Evolutionary conservation across 257 asterid genomes (phyloP).

Genomic region (Solanum etuberosum): DNA sequence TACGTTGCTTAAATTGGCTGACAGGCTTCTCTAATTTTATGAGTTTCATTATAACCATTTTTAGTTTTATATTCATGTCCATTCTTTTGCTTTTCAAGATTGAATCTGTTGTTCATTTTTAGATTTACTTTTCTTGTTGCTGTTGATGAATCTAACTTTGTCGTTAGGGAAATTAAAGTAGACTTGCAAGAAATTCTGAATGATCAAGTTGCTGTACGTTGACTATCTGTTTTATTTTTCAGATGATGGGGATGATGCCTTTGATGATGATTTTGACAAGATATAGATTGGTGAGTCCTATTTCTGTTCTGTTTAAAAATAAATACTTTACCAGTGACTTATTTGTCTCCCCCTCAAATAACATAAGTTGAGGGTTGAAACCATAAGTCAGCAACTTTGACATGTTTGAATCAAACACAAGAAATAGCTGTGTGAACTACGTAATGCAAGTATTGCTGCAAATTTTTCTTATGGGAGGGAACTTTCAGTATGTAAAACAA

Average conservation of each 20-base stretch:
- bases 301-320: not conserved
- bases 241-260: slow-evolving; percentile 66
- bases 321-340: not conserved
- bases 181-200: not conserved
- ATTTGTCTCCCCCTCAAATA: not conserved
- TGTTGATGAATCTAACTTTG: not conserved
- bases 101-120: not conserved
- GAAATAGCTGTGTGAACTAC: not conserved
- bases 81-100: not conserved
- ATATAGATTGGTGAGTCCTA: slow-evolving; percentile 37
- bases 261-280: slow-evolving; percentile 86
- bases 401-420: not conserved
- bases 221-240: slow-evolving; percentile 13
- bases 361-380: not conserved
- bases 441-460: not conserved
- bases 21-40: not conserved
- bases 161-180: not conserved
- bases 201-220: not conserved
- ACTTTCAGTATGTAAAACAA: not conserved
- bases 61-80: not conserved
- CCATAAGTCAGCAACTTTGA: not conserved
- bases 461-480: not conserved
- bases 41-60: not conserved
- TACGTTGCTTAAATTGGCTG: not conserved
- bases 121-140: not conserved